Percentiles rank a stretch among this genome's conserved stretches.
Evolutionary conservation across 2,329 filamentous ascomycete species (phyloP).

Genomic region (Mollisiaceae sp.): DNA sequence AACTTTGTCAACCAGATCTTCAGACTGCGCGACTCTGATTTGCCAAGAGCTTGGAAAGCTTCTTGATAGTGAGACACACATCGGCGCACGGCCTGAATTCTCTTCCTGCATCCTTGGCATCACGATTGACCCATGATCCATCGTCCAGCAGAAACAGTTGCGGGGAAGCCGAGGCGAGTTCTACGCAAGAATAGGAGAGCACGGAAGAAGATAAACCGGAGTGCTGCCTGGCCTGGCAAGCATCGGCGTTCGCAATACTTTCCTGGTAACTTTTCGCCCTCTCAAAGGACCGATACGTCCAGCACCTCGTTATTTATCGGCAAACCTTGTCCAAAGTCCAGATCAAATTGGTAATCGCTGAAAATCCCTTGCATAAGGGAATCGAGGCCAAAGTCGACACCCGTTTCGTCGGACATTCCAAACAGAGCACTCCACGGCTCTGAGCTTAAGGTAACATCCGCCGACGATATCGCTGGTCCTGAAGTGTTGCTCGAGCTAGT

Average conservation of each 20-base stretch:
- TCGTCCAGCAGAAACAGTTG: not conserved
- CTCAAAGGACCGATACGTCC: not conserved
- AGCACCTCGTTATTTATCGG: constrained; percentile 14
- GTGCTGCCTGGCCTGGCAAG: not conserved
- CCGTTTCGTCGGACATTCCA: constrained; percentile 12
- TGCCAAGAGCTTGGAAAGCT: constrained; percentile 7
- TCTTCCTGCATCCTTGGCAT: not conserved
- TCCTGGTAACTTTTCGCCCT: not conserved
- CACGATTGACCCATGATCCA: not conserved
- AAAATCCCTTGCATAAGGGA: constrained; percentile 23
- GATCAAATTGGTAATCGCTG: constrained; percentile 23
- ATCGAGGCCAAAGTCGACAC: constrained; percentile 16
- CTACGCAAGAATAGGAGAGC: not conserved
- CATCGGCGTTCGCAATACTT: not conserved
- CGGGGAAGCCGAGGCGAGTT: not conserved
- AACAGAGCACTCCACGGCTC: constrained; percentile 16
- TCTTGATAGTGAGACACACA: not conserved
- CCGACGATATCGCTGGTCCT: constrained; percentile 1
- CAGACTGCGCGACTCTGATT: not conserved
- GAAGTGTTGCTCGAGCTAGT: not conserved
- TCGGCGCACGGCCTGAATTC: not conserved
- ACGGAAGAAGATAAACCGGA: constrained; percentile 3
- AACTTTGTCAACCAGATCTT: not conserved
- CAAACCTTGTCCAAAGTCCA: constrained; percentile 18
- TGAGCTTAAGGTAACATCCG: constrained; percentile 21